Base-by-base conservation (phyloP, 257 asterid species). In the Solanum bulbocastanum region DNA sequence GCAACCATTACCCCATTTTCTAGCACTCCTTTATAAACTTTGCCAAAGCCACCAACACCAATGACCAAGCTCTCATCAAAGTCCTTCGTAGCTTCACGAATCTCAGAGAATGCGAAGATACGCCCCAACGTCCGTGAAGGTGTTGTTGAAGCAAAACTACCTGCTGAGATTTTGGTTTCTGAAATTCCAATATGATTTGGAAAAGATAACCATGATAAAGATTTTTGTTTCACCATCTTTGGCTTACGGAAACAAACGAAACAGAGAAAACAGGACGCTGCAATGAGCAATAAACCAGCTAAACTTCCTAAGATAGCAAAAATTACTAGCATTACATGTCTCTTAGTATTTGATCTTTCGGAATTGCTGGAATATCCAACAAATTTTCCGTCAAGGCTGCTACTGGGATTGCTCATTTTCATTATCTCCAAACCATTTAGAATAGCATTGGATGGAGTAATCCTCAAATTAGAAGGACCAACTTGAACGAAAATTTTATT, bases 41-140 rank as follows among this genome's bases (percentile, higher is more conserved):
- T 90, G 10, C 91, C 91, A 46, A 90, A 90, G 37, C 91, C 91
- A 37, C 91, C 91, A 13, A 90, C 90, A 44, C 90, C 91, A 23
- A 90, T 88, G 33, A 86, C 89, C 89, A 90, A 86, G 83, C 89
- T 82, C 89, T 90, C 89, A 1, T 90, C 89, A 23, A 90, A 88
- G 86, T 85, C 88, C 83, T 88, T 88, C 1, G 91, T 90, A 4
- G 91, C 88, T 40, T 86, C 91, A 14, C 88, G 90, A 86, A 90
- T 86, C 89, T 90, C 89, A 12, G 90, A 56, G 87, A 90, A 90
- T 9, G 88, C 12, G 27, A 90, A 46, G 60, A 72, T 7, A 4
- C 89, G 90, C 7, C 90, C 89, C 58, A 88, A 82, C 27, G 85
- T 76, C 81, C 85, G 72, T 4, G 91, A 85, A 86, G 90, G 87